Conservation (phyloP, 208 protist species). For the Leishmania turanica region DNA sequence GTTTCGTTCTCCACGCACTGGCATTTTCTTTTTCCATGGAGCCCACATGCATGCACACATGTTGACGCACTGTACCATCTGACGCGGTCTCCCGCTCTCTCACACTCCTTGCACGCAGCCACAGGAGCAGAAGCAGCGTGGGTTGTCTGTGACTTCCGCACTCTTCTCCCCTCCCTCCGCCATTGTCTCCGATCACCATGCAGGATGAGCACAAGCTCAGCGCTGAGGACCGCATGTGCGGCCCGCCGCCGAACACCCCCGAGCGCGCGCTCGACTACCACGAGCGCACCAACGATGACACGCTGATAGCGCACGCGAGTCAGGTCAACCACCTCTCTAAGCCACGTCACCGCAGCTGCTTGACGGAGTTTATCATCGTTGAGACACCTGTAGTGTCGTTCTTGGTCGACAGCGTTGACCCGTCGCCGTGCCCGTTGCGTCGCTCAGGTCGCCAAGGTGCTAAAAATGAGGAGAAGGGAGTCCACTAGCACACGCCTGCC, state of each 20-base stretch:
- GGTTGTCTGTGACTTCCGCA: too few species aligned
- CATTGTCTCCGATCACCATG: not conserved
- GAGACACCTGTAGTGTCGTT: slow-evolving; percentile 8
- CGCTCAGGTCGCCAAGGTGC: not conserved
- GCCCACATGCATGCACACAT: too few species aligned
- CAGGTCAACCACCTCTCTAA: not conserved
- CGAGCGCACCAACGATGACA: not conserved
- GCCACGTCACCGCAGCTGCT: not conserved
- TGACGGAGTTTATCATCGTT: slow-evolving; percentile 6
- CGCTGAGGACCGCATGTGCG: too few species aligned
- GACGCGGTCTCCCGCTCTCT: too few species aligned
- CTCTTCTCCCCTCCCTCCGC: too few species aligned
- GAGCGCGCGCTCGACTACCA: slow-evolving; percentile 10
- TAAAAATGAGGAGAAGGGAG: not conserved
- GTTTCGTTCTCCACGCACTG: too few species aligned
- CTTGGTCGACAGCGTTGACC: slow-evolving; percentile 20
- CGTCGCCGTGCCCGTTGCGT: slow-evolving; percentile 5
- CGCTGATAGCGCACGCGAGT: not conserved
- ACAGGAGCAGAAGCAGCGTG: too few species aligned
- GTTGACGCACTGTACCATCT: too few species aligned
- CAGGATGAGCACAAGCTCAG: not conserved
- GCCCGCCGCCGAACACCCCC: not conserved
- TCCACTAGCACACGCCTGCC: too few species aligned
- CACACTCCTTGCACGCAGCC: too few species aligned
- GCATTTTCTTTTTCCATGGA: too few species aligned